Evolutionary conservation across 2,329 filamentous ascomycete species (phyloP), one percentile per base, ranked within the genome.

Genomic region (Scedosporium dehoogii): DNA sequence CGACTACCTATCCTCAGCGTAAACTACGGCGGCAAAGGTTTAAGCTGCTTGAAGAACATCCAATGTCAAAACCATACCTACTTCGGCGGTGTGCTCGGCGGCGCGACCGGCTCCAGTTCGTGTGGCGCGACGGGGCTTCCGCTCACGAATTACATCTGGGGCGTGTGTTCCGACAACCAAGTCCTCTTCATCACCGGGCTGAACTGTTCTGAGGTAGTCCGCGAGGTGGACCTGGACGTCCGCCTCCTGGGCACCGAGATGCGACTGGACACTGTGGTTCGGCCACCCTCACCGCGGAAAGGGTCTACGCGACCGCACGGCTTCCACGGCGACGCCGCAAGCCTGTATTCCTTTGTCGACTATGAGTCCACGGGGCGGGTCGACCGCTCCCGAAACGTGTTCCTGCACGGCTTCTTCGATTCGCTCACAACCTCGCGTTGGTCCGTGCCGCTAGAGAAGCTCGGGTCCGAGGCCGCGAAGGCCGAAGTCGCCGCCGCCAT

Each of bases 371-470:
- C 42, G 14, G 18, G 12, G 14, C 42, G 6, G 14, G 5, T 46
- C 14, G 42, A 18, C 42, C 42, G 14, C 42, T 18, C 42, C 18
- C 18, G 14, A 3, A 46, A 46, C 18, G 18, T 16, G 14, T 16
- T 16, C 42, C 61, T 70, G 10, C 69, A 70, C 21, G 61, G 42
- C 14, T 46, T 46, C 14, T 46, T 46, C 42, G 65, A 67, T 21
- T 67, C 69, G 16, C 61, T 70, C 4, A 66, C 69, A 16, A 56
- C 66, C 44, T 70, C 69, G 16, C 64, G 69, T 9, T 63, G 70
- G 2, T 62, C 68, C 3, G 61, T 66, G 57, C 64, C 65, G 7
- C 33, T 65, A n/a, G 67, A 69, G 23, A 64, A 68, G 25, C 66
- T 70, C 10, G 57, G 64, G 7, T 61, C 64, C 27, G 42, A 46